A percentile compares a stretch with the other conserved stretches of the same genome.
Conservation (phyloP, 306 rosid species). For the Mucuna pruriens region DNA sequence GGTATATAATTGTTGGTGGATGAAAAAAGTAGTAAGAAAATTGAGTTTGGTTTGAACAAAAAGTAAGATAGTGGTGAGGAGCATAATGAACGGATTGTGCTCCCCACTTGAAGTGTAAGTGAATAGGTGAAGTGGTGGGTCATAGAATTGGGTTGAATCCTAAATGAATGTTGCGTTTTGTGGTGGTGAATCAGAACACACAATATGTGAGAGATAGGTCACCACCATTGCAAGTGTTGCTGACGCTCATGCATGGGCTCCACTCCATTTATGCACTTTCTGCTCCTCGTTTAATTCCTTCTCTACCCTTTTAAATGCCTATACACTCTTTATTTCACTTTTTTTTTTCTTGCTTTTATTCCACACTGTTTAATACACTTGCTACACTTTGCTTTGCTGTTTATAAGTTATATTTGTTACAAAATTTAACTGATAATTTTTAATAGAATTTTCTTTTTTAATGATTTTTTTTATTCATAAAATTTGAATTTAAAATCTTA, state of each 20-base stretch:
- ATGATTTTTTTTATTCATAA: too few relatives aligned
- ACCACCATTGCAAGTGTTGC: conserved; percentile 32
- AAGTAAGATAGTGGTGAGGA: conserved; percentile 21
- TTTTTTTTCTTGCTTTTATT: background rate
- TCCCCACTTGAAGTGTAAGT: conserved; percentile 25
- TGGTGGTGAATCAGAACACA: conserved; percentile 45
- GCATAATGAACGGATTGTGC: conserved; percentile 34
- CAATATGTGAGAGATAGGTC: background rate
- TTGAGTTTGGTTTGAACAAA: background rate
- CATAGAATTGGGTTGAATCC: conserved; percentile 13
- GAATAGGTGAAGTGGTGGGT: conserved; percentile 23
- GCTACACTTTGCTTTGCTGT: too few relatives aligned
- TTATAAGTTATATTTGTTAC: too few relatives aligned
- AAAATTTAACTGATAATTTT: too few relatives aligned
- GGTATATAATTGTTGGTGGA: background rate
- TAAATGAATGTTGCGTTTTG: conserved; percentile 29
- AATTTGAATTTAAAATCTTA: too few relatives aligned
- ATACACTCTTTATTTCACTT: background rate
- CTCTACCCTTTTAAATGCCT: conserved; percentile 40
- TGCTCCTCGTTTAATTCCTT: conserved; percentile 17
- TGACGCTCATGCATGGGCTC: conserved; percentile 32
- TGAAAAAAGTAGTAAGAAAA: background rate
- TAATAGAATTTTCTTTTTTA: too few relatives aligned
- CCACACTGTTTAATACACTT: background rate
- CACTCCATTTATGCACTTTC: conserved; percentile 42